Evolutionary conservation across 2,329 filamentous ascomycete species (phyloP), one percentile per base, ranked within the genome.

Genomic region (Sporothrix variecibatus): DNA sequence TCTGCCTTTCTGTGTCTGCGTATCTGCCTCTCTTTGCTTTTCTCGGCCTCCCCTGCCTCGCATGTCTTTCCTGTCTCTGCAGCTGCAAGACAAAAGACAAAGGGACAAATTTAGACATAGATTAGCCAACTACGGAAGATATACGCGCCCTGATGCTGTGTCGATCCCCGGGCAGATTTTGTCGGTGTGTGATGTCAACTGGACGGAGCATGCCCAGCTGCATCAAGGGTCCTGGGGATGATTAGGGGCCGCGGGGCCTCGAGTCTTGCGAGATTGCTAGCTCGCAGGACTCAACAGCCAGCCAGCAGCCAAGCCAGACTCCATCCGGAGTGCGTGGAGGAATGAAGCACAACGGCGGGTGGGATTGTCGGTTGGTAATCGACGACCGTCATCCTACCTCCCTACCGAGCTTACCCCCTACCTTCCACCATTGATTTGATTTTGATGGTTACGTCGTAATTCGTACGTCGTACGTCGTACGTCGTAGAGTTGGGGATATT

Each of bases 161-260:
- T 28, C 62, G 62, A 65, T 65, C 62, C 38, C n/a, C 62, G 43
- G 8, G 31, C 38, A 11, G n/a, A 26, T 15, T 7, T 43, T 2
- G 38, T 6, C 62, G 62, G 62, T 28, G 23, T 46, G 38, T 65
- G 62, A 43, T 65, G 62, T 46, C 62, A 65, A 65, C n/a, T 65
- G 38, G 3, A 23, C 26, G 12, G 8, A 34, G 38, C 15, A 49
- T 23, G n/a, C 51, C 11, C 9, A 23, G 51, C 51, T 56, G 51
- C 51, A 56, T 15, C n/a, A 56, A 56, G 23, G 23, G 51, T 28
- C 51, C 51, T 56, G 51, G 51, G n/a, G 51, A 56, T 56, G 8
- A 23, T 53, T 53, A n/a, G n/a, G 51, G 51, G 15, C 3, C 51
- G 26, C n/a, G 12, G 51, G 15, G 8, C 7, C 51, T 12, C 51